Evolutionary conservation across 2,329 filamentous ascomycete genomes (phyloP), one percentile per base, ranked within the genome.

Genomic region (Claviceps fusiformis): DNA sequence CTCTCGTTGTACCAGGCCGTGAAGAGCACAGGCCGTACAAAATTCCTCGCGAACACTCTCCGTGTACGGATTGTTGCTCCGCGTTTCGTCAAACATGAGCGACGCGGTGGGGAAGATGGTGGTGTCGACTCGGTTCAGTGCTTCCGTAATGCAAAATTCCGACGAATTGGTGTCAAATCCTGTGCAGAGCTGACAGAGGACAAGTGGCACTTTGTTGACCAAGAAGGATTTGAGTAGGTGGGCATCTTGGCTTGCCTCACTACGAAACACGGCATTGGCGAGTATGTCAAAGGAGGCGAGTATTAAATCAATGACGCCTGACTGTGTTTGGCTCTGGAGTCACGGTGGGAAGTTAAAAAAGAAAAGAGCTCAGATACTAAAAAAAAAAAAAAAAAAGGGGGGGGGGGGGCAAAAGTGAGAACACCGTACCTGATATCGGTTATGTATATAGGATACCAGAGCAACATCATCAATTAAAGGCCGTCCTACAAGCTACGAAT

Each of bases 221-320:
- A 98, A 75, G 65, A 93, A 98, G 0, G 91, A 95, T 41, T 89
- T 85, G 53, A 95, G 77, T 19, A 92, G 71, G 56, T 90, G 85
- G 55, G 88, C 87, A 6, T 76, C 73, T 55, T 75, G 75, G 46
- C 71, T 71, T 0, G 74, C 74, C 58, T 82, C 78, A 47, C 75
- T 78, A 6, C 77, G 81, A 61, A 93, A 88, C 59, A 92, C 87
- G 5, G 87, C 86, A 63, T 95, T 95, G 41, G 90, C 87, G 17
- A 98, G 75, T 5, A 95, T 79, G 62, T 97, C 91, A 64, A 98
- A 97, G 0, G 90, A 85, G 1, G 90, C 89, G 10, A 92, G 79
- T 46, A 97, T 86, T 2, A 97, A 75, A 62, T 96, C 90, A 54
- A 89, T 82, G 0, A 87, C 82, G 48, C 89, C 83, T 13, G 81